phyloP scores from a whole-genome alignment of 2,329 filamentous ascomycete species.

The Nothophoma quercina region DNA sequence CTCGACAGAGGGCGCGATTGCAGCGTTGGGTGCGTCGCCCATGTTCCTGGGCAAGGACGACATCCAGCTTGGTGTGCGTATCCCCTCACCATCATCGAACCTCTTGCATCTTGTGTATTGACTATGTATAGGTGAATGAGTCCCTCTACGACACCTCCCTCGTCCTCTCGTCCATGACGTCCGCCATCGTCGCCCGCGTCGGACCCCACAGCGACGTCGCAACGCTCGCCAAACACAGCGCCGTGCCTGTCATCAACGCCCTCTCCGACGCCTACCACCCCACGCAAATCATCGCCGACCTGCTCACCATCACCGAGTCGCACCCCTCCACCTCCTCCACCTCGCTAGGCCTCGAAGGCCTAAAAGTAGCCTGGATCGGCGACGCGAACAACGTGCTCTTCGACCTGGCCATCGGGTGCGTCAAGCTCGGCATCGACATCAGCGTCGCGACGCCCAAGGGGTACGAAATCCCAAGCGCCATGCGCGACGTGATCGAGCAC shows the following conservation, averaged over 20 bases:
- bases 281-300: slow-evolving; percentile 92
- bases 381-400: slow-evolving; percentile 98
- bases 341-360: slow-evolving; percentile 74
- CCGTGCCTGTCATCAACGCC: slow-evolving; percentile 61
- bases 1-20: slow-evolving; percentile 89
- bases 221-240: slow-evolving; percentile 56
- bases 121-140: slow-evolving; percentile 75
- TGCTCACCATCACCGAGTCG: slow-evolving; percentile 84
- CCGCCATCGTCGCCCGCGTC: slow-evolving; percentile 59
- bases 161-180: slow-evolving; percentile 81
- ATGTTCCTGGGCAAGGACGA: slow-evolving; percentile 98
- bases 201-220: slow-evolving; percentile 60
- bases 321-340: slow-evolving; percentile 62
- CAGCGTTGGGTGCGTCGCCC: slow-evolving; percentile 86
- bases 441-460: slow-evolving; percentile 85
- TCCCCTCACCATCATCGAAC: background rate
- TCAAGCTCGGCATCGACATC: slow-evolving; percentile 87
- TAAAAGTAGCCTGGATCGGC: slow-evolving; percentile 95
- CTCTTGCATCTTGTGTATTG: slow-evolving; percentile 2
- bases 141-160: slow-evolving; percentile 90
- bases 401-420: slow-evolving; percentile 85
- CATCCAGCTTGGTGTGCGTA: slow-evolving; percentile 85
- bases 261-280: slow-evolving; percentile 93
- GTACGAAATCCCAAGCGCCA: slow-evolving; percentile 79
- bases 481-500: slow-evolving; percentile 75